Evolutionary conservation across 169 alveolate genomes (phyloP).

Genomic region (Plasmodium knowlesi): DNA sequence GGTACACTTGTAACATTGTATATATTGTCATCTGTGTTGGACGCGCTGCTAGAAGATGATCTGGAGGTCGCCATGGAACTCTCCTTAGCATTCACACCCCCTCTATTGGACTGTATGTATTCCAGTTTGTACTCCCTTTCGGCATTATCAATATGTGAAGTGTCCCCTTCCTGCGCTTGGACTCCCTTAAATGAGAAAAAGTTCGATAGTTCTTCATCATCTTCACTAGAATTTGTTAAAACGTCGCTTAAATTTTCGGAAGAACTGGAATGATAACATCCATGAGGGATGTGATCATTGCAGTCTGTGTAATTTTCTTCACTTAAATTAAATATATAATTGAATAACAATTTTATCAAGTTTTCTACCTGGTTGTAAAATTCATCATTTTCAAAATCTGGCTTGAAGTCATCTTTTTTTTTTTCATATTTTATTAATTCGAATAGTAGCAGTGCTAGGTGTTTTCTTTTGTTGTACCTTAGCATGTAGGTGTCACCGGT

Average conservation of each 20-base stretch:
- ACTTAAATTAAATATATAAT: slow-evolving; percentile 54
- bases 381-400: slow-evolving; percentile 59
- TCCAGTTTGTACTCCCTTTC: not conserved
- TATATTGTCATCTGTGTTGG: not conserved
- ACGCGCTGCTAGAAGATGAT: not conserved
- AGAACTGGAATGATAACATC: slow-evolving; percentile 19
- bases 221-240: slow-evolving; percentile 15
- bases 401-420: not conserved
- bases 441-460: slow-evolving; percentile 1
- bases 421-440: slow-evolving; percentile 69
- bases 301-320: not conserved
- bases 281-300: not conserved
- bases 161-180: not conserved
- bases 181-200: not conserved
- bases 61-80: not conserved
- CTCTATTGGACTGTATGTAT: not conserved
- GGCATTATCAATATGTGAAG: not conserved
- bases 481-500: slow-evolving; percentile 14
- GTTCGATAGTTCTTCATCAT: slow-evolving; percentile 9
- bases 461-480: slow-evolving; percentile 22
- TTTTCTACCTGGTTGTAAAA: slow-evolving; percentile 38
- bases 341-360: slow-evolving; percentile 30
- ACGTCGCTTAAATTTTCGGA: slow-evolving; percentile 44
- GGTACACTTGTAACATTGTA: not conserved
- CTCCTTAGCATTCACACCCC: not conserved